Evolutionary conservation across 768 basidiomycete genomes (phyloP).

Genomic region (Mycena filopes): DNA sequence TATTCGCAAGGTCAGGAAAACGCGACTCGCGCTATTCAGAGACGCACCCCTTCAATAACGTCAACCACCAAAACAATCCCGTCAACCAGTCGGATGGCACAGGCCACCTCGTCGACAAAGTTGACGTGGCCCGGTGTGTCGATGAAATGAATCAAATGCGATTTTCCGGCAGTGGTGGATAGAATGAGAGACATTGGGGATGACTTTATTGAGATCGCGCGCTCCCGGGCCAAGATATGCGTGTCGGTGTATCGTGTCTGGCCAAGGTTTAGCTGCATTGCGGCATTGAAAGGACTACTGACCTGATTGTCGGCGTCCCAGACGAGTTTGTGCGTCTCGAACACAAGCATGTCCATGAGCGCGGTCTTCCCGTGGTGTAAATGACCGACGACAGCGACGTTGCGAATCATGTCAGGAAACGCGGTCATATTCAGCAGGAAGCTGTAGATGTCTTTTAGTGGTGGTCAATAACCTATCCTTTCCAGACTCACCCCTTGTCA

Average conservation of each 20-base stretch:
- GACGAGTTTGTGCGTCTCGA: slow-evolving; percentile 94
- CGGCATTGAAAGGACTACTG: slow-evolving; percentile 40
- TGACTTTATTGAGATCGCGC: slow-evolving; percentile 95
- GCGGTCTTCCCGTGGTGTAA: slow-evolving; percentile 98
- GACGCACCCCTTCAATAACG: slow-evolving; percentile 94
- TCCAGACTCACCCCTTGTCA: slow-evolving; percentile 84
- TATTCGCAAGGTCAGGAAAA: slow-evolving; percentile 43
- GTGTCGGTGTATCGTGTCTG: slow-evolving; percentile 97
- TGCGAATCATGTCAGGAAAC: slow-evolving; percentile 94
- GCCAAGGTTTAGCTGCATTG: slow-evolving; percentile 23
- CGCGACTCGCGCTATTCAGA: slow-evolving; percentile 11
- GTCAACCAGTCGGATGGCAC: slow-evolving; percentile 86
- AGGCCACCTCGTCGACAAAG: slow-evolving; percentile 97
- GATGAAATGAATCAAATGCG: slow-evolving; percentile 91
- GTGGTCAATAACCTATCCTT: slow-evolving; percentile 18
- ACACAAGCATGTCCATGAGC: slow-evolving; percentile 95
- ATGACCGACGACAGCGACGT: slow-evolving; percentile 96
- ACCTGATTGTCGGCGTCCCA: slow-evolving; percentile 95
- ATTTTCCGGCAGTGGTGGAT: slow-evolving; percentile 88
- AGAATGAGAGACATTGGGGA: slow-evolving; percentile 95
- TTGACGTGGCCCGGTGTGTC: slow-evolving; percentile 99
- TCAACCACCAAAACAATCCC: slow-evolving; percentile 96
- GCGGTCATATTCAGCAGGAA: slow-evolving; percentile 92
- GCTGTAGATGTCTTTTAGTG: slow-evolving; percentile 51
- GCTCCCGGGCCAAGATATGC: slow-evolving; percentile 87